Evolutionary conservation across 495 filamentous ascomycete genomes (phyloP), one percentile per base, ranked within the genome.

Genomic region (Acidomyces sp.): DNA sequence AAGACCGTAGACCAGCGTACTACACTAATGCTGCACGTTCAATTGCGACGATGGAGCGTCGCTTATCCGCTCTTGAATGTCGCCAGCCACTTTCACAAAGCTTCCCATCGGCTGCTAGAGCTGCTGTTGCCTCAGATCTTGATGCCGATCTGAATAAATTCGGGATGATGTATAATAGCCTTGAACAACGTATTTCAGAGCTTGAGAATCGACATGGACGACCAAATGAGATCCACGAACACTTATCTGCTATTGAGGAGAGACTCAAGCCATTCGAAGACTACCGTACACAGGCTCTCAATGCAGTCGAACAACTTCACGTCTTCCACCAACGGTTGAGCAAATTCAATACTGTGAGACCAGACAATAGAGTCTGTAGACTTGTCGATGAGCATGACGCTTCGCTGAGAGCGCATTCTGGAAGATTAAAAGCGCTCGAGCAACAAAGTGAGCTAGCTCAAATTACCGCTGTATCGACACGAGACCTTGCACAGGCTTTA

Each of bases 261-360:
- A 27, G 39, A 3, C 3, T 40, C 3, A 43, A 36, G 30, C 40
- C 40, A 2, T 43, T 26, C 32, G 40, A 35, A 11, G 31, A 17
- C 10, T 43, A 43, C 18, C 31, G 31, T 22, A 2, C 19, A 23
- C 20, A 43, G 21, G 31, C 32, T 3, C 30, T 36, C 6, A 27
- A 21, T 22, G 40, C 31, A 3, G 32, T 35, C 2, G 11, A 35
- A 33, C 40, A 43, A 20, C 32, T 43, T 9, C 18, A 27, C 15
- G 22, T 35, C 6, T 2, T 43, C 7, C 20, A 36, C 16, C 13
- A 19, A 15, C 9, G 31, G 6, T 13, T 43, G 22, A 30, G 27
- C 12, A 28, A 7, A 11, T 5, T 6, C 18, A 13, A 2, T 17
- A 4, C 16, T 2, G 10, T 2, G n/a, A 35, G 26, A 30, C n/a